phyloP scores from a whole-genome alignment of 139 green algal species.

The Tetraselmis chui region DNA sequence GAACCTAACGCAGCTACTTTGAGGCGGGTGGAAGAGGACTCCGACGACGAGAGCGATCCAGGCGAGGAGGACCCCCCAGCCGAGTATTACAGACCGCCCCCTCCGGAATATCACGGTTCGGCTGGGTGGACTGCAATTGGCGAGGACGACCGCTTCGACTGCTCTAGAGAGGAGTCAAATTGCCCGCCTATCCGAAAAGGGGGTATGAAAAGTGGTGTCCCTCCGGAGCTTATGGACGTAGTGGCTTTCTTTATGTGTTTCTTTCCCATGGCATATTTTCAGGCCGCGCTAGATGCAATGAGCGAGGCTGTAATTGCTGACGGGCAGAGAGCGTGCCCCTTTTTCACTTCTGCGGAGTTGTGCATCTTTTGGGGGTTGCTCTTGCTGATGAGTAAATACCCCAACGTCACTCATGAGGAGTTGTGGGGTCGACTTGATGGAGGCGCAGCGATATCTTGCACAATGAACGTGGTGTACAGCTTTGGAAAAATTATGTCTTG shows the following conservation, averaged over 20 bases:
- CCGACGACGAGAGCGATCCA: neutral
- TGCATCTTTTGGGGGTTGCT: no score
- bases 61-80: no score
- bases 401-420: no score
- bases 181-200: neutral
- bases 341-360: neutral
- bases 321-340: neutral
- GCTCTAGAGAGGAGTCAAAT: neutral
- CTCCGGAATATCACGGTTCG: neutral
- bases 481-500: no score
- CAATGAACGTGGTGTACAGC: no score
- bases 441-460: no score
- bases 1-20: neutral
- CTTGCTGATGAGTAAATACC: no score
- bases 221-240: neutral
- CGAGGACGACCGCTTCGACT: neutral
- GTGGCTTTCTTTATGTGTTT: neutral
- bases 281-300: neutral
- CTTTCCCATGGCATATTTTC: neutral
- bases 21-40: neutral
- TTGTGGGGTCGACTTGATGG: no score
- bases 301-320: neutral
- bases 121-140: neutral
- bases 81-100: neutral
- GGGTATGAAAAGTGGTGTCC: neutral